Percentiles rank a stretch among this genome's conserved stretches.
Conservation (phyloP, 768 basidiomycete genomes). For the Tricholoma hemisulphureum region DNA sequence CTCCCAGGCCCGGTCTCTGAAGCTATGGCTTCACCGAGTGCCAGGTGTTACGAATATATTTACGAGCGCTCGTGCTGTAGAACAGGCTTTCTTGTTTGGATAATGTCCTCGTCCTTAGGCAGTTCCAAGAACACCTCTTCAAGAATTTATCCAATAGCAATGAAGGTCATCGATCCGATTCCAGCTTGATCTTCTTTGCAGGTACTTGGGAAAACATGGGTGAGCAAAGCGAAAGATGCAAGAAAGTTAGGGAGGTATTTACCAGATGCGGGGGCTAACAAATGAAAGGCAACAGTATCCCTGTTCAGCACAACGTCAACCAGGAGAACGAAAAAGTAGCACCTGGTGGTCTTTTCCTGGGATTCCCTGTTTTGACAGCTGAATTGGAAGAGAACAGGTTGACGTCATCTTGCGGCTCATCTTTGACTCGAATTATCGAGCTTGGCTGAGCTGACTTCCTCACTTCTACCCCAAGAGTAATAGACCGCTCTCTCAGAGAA, state of each 20-base stretch:
- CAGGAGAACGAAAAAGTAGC: neutral
- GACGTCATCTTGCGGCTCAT: slow-evolving; percentile 8
- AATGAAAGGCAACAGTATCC: neutral
- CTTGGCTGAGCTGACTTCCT: neutral
- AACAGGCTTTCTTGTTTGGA: too few species aligned
- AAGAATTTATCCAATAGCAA: too few species aligned
- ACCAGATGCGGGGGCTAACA: neutral
- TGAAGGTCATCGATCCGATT: neutral
- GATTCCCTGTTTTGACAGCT: neutral
- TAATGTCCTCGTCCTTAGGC: too few species aligned
- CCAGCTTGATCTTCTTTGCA: neutral
- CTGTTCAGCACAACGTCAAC: neutral
- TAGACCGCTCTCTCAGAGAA: neutral
- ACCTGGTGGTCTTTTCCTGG: slow-evolving; percentile 4
- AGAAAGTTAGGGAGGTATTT: neutral
- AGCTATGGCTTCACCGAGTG: too few species aligned
- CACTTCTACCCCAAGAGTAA: slow-evolving; percentile 2
- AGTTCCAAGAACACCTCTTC: too few species aligned
- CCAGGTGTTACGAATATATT: too few species aligned
- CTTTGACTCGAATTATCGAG: slow-evolving; percentile 5
- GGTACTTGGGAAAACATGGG: neutral
- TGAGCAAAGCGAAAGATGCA: neutral
- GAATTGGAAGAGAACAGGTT: neutral
- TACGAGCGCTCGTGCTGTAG: too few species aligned
- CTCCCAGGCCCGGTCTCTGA: too few species aligned